A percentile compares a stretch with the other conserved stretches of the same genome.
These are phyloP conservation scores for Scutellaria minor DNA, from an alignment of 257 asterid species.

Conservation along the genomic window DNA sequence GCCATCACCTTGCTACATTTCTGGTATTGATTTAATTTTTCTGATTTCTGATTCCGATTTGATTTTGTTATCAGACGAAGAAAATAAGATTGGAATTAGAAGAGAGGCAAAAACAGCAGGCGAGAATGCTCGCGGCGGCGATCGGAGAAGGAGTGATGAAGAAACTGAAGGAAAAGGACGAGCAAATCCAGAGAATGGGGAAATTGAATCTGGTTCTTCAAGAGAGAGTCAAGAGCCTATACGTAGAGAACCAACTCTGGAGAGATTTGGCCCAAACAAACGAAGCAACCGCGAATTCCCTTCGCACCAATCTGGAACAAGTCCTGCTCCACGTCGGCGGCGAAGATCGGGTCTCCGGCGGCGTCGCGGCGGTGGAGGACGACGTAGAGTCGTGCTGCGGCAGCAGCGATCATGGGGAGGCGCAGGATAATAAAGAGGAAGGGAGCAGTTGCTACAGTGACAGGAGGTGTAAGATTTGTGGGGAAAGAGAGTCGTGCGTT, in stretches of 20 bases:
- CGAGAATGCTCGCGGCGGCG: constrained; percentile 51
- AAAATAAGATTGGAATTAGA: constrained; percentile 64
- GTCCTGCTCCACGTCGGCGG: constrained; percentile 53
- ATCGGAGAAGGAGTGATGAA: constrained; percentile 58
- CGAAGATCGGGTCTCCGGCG: constrained; percentile 42
- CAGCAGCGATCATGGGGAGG: constrained; percentile 44
- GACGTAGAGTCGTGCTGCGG: constrained; percentile 81
- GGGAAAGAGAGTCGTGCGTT: constrained; percentile 71
- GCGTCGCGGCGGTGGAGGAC: constrained; percentile 43
- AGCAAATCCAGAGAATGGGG: constrained; percentile 62
- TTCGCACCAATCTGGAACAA: constrained; percentile 67
- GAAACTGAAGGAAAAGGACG: constrained; percentile 71
- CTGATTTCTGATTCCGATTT: neutral
- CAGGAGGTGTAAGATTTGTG: constrained; percentile 60
- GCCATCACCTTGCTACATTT: neutral
- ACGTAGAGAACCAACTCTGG: constrained; percentile 71
- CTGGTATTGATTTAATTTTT: neutral
- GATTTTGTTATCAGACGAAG: constrained; percentile 33
- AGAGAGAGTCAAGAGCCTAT: constrained; percentile 56
- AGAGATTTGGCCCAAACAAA: constrained; percentile 73
- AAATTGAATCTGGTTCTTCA: constrained; percentile 64
- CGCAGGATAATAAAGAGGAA: constrained; percentile 19
- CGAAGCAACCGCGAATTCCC: constrained; percentile 76
- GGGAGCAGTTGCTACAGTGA: constrained; percentile 18
- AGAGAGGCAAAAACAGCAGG: constrained; percentile 70